Base-by-base conservation (phyloP, 768 basidiomycete species). In the Trametopsis cervina region DNA sequence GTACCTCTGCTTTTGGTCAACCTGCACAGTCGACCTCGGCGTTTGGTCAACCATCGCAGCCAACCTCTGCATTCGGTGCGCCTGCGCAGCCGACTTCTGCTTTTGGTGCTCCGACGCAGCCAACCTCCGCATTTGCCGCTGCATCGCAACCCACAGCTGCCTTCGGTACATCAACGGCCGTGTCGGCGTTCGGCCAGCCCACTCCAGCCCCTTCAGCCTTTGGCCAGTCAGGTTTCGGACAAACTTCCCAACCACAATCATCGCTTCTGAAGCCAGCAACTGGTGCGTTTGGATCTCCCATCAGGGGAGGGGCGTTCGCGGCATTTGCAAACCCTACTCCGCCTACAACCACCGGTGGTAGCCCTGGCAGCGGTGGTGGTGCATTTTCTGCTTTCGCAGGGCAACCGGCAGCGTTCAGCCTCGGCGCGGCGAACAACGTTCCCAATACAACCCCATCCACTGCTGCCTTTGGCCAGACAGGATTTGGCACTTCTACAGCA, bases 261-360 rank as follows among this genome's bases (percentile, higher is more conserved):
- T 66, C 69, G 2, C 24, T 57, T 4, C 41, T 57, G 13, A 56
- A 52, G 37, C 57, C 57, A 1, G 55, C 55, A 5, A 42, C 53
- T 4, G 50, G 53, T 12, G 57, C 57, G 2, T 58, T 47, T 47
- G 78, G 20, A 71, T 79, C 48, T 75, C 74, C 51, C 72, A 10
- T 76, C 4, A 68, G 73, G 3, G 64, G 72, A 4, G 77, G 78
- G 2, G 76, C 75, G 1, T 83, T 83, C 47, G 63, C 69, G 37
- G 71, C 71, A 0, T 69, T 69, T 45, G 61, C 66, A 6, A 50
- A 52, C 25, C 52, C 49, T 15, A 26, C 44, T 12, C 20, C 46
- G 3, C 18, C 57, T 4, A 42, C 15, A 39, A 44, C 51, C n/a
- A 54, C 51, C 9, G 55, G 54, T 4, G 27, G 52, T 23, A 20